Percentiles rank a stretch among this genome's conserved stretches.
Conservation (phyloP, 495 filamentous ascomycete genomes). For the Aspergillus diversus region DNA sequence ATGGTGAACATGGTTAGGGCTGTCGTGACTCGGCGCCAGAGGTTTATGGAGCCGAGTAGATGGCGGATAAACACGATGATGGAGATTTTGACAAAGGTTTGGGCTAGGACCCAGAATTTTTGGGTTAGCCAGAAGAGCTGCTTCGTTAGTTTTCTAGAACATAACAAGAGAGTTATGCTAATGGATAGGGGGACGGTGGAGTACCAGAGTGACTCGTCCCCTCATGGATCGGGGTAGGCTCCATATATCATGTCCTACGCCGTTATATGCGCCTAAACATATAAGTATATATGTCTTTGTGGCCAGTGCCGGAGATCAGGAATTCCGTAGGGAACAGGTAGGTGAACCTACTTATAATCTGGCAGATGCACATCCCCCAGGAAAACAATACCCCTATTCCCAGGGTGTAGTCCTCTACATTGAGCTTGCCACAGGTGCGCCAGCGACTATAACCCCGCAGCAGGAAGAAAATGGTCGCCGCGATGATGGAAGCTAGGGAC, state of each 20-base stretch:
- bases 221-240: not conserved
- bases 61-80: constrained; percentile 40
- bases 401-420: constrained; percentile 10
- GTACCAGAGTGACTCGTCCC: constrained; percentile 18
- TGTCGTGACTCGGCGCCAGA: constrained; percentile 16
- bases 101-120: constrained; percentile 31
- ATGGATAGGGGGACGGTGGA: not conserved
- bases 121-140: constrained; percentile 32
- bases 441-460: constrained; percentile 12
- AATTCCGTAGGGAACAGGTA: too few relatives aligned
- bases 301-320: too few relatives aligned
- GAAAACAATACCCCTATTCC: constrained; percentile 16
- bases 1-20: constrained; percentile 29
- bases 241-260: constrained; percentile 12
- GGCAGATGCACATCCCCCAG: constrained; percentile 5
- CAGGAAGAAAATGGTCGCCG: constrained; percentile 4
- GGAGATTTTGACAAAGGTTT: constrained; percentile 40
- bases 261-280: constrained; percentile 9
- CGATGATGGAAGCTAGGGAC: not conserved
- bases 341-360: too few relatives aligned
- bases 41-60: constrained; percentile 26
- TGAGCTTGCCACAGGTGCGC: not conserved
- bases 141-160: not conserved
- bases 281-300: too few relatives aligned
- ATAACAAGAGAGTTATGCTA: not conserved